Conservation (phyloP, 2,329 filamentous ascomycete species). For the Pseudocercospora musae region DNA sequence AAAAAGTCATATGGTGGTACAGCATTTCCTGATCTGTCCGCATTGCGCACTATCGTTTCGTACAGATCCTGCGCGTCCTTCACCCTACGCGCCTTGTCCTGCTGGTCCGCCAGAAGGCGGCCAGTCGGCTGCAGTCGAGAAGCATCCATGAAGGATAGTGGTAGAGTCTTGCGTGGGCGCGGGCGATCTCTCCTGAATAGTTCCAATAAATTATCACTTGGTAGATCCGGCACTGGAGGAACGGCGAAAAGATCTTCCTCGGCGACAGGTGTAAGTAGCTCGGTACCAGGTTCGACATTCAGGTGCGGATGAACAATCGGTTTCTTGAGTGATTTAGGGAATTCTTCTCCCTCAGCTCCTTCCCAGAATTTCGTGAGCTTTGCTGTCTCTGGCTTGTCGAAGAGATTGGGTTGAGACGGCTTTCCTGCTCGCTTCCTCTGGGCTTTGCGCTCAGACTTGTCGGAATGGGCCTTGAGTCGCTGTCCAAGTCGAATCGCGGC, state of each 20-base stretch:
- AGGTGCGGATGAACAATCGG: background rate
- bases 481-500: background rate
- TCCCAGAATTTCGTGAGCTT: constrained; percentile 20
- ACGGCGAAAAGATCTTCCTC: background rate
- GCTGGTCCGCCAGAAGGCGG: constrained; percentile 19
- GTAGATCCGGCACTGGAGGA: constrained; percentile 1
- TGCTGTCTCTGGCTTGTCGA: constrained; percentile 14
- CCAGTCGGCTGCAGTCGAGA: constrained; percentile 28
- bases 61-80: constrained; percentile 72
- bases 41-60: constrained; percentile 59
- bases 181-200: background rate
- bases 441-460: background rate
- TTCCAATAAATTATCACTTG: background rate
- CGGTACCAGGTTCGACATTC: background rate
- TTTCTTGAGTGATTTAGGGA: background rate
- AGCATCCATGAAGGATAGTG: constrained; percentile 28
- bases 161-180: background rate
- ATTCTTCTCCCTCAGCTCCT: background rate
- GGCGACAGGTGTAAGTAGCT: background rate
- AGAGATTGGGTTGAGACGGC: constrained; percentile 5
- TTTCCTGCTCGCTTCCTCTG: constrained; percentile 5
- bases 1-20: constrained; percentile 65
- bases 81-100: constrained; percentile 32
- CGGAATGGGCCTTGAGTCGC: background rate
- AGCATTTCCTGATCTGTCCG: constrained; percentile 57